Conservation (phyloP, 2,329 filamentous ascomycete species). For the Dryadomyces sulphureus region DNA sequence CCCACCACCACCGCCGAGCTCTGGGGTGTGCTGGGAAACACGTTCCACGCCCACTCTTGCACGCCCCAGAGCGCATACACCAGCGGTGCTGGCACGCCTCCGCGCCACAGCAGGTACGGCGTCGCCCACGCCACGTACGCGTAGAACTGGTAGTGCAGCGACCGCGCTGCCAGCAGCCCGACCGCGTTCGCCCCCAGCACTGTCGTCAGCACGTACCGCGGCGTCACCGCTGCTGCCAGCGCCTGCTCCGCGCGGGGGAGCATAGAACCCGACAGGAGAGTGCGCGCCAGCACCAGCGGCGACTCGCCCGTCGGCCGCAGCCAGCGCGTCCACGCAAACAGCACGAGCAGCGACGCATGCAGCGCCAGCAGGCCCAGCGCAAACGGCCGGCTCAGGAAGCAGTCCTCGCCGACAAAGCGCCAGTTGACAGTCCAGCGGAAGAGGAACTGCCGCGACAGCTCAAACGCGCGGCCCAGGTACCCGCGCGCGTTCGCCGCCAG, state of each 20-base stretch:
- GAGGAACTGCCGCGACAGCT: constrained; percentile 79
- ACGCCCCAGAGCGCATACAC: constrained; percentile 57
- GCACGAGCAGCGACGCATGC: constrained; percentile 49
- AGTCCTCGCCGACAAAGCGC: constrained; percentile 78
- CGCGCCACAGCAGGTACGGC: constrained; percentile 74
- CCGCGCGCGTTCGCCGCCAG: constrained; percentile 46
- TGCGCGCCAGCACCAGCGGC: constrained; percentile 31
- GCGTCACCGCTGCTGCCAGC: constrained; percentile 49
- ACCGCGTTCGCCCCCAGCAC: constrained; percentile 64
- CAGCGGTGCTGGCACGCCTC: constrained; percentile 50
- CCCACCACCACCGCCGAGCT: constrained; percentile 52
- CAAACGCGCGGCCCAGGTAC: constrained; percentile 75
- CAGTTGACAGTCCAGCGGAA: constrained; percentile 99
- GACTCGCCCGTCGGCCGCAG: constrained; percentile 49
- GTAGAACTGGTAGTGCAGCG: constrained; percentile 92
- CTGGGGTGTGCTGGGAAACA: constrained; percentile 59
- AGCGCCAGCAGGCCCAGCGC: constrained; percentile 44
- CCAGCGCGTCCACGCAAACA: constrained; percentile 59
- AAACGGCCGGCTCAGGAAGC: constrained; percentile 58
- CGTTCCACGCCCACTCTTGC: constrained; percentile 91
- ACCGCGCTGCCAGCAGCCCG: constrained; percentile 73
- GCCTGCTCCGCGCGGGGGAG: constrained; percentile 33
- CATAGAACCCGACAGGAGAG: constrained; percentile 10
- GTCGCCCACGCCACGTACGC: constrained; percentile 82
- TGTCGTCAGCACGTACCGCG: constrained; percentile 60